Evolutionary conservation across 192 early-diverging fungal species (phyloP).

Genomic region (Coemansia sp.): DNA sequence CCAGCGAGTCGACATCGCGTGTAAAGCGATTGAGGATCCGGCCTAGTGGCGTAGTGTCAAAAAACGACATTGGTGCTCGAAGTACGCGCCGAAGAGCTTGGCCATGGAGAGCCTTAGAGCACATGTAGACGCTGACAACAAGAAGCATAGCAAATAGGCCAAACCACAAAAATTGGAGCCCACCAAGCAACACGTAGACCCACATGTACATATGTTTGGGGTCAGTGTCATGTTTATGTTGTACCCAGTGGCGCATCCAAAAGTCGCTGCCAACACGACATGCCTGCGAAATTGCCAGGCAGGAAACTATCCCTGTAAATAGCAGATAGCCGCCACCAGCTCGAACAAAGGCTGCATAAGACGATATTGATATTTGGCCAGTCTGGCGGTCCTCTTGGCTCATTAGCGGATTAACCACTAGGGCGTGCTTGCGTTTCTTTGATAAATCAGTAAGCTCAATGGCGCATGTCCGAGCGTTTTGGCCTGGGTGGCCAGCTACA

Average conservation of each 20-base stretch:
- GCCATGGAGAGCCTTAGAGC: constrained; percentile 67
- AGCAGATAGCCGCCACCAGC: constrained; percentile 34
- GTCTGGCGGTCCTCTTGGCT: constrained; percentile 79
- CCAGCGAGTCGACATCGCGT: constrained; percentile 66
- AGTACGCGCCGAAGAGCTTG: constrained; percentile 78
- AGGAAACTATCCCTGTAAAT: constrained; percentile 26
- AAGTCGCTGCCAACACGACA: constrained; percentile 58
- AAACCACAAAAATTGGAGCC: constrained; percentile 62
- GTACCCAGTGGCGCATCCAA: constrained; percentile 72
- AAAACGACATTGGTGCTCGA: constrained; percentile 70
- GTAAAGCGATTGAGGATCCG: constrained; percentile 77
- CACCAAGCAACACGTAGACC: constrained; percentile 70
- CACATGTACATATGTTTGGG: constrained; percentile 60
- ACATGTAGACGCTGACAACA: constrained; percentile 36
- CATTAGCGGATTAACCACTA: constrained; percentile 63
- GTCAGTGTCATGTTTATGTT: constrained; percentile 29
- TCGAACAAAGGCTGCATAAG: constrained; percentile 65
- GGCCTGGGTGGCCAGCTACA: background rate
- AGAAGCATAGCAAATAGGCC: constrained; percentile 29
- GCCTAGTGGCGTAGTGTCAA: constrained; percentile 76
- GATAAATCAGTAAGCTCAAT: constrained; percentile 1
- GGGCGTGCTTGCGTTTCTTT: constrained; percentile 5
- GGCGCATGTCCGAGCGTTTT: background rate
- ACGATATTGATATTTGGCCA: constrained; percentile 63
- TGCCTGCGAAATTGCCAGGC: constrained; percentile 31